Conservation (phyloP, 495 filamentous ascomycete species). For the Xylaria bambusicola region DNA sequence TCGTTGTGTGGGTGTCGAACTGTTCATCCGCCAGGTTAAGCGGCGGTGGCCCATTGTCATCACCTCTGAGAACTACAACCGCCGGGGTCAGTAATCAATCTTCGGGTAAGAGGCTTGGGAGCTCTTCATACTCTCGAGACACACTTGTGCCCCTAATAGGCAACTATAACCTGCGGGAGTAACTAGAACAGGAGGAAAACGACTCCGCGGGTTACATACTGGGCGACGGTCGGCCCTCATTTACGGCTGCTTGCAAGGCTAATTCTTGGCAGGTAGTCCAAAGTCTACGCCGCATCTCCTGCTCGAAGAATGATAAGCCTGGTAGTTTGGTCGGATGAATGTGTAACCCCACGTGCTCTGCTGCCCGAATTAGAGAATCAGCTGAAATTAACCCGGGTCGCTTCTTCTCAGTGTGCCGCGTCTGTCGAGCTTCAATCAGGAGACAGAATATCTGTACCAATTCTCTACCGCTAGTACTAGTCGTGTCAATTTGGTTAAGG, state of each 20-base stretch:
- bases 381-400: slow-evolving; percentile 26
- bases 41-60: slow-evolving; percentile 47
- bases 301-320: slow-evolving; percentile 35
- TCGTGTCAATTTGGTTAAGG: slow-evolving; percentile 34
- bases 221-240: slow-evolving; percentile 52
- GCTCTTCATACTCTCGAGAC: too few species aligned
- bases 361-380: background rate
- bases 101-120: too few species aligned
- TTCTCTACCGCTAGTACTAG: background rate
- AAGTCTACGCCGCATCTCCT: slow-evolving; percentile 59
- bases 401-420: slow-evolving; percentile 47
- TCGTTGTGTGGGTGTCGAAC: slow-evolving; percentile 17
- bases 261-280: slow-evolving; percentile 60
- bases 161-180: too few species aligned
- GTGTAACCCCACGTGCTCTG: slow-evolving; percentile 12
- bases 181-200: too few species aligned
- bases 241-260: slow-evolving; percentile 51
- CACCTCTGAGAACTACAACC: slow-evolving; percentile 46
- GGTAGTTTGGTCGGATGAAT: slow-evolving; percentile 13
- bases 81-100: too few species aligned
- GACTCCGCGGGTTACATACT: too few species aligned
- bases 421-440: slow-evolving; percentile 58
- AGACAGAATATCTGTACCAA: slow-evolving; percentile 57
- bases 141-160: too few species aligned
- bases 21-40: slow-evolving; percentile 50